Evolutionary conservation across 495 filamentous ascomycete genomes (phyloP), one percentile per base, ranked within the genome.

Genomic region (Aspergillus ellipticus): DNA sequence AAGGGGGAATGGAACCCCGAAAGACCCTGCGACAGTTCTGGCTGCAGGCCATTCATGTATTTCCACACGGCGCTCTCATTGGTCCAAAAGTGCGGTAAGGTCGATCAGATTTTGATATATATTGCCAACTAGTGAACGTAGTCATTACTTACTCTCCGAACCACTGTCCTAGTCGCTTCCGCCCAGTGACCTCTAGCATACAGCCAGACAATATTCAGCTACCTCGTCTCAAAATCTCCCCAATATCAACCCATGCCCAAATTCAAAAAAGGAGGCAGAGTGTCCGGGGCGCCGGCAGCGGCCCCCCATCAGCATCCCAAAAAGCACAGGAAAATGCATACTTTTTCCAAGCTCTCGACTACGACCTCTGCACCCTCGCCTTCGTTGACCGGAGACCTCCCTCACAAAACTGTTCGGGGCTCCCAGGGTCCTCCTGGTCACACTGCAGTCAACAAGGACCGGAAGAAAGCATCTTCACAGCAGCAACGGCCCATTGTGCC

Each of bases 401-500:
- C n/a, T n/a, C n/a, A n/a, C n/a, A n/a, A n/a, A n/a, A n/a, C n/a
- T n/a, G n/a, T n/a, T n/a, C 20, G 22, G 24, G 24, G 24, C 7
- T 7, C 24, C 7, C 24, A 28, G 3, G 24, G 24, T 28, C 24
- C 24, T 3, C 24, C 24, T 7, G 24, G 24, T 7, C 24, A 28
- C 24, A 4, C 24, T 28, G 24, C 24, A 3, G 39, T 6, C 10
- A 31, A 35, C 3, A 37, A 37, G 17, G 39, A 17, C 6, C 11
- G 6, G 31, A 41, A 35, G 49, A 41, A 39, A n/a, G 5, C 35
- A 15, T n/a, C 9, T 1, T 15, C 11, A 29, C 29, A 35, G 39
- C 35, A 35, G 49, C 65, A 67, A 52, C 66, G 76, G 35, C 82
- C 86, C 8, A 82, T 78, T 37, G 84, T 95, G 56, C 92, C 91